Conservation (phyloP, 345 rosid genomes). For the Lepidium africanum region DNA sequence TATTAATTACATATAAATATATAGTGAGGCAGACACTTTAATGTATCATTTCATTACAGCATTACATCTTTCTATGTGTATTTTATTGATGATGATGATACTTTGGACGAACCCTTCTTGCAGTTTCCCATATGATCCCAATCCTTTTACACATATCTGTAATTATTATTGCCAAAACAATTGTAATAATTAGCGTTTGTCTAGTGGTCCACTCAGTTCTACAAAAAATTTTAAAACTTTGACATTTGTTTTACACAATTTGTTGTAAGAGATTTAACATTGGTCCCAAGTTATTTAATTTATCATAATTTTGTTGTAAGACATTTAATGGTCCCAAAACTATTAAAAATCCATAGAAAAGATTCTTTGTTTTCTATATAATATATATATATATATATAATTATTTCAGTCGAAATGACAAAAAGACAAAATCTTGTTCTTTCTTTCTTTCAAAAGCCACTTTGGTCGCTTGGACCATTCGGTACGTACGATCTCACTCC, state of each 20-base stretch:
- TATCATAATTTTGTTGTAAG: background rate
- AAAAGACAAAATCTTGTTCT: background rate
- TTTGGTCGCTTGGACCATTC: background rate
- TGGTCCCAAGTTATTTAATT: background rate
- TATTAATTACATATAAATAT: slow-evolving; percentile 1
- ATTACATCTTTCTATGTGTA: slow-evolving; percentile 1
- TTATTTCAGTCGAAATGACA: background rate
- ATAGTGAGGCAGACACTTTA: slow-evolving; percentile 19
- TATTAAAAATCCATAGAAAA: background rate
- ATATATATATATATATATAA: too few relatives aligned
- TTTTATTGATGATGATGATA: slow-evolving; percentile 9
- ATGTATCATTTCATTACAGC: slow-evolving; percentile 1
- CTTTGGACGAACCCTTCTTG: slow-evolving; percentile 18
- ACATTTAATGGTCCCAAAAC: slow-evolving; percentile 6
- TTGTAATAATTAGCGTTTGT: background rate
- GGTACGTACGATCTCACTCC: background rate
- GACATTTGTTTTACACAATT: background rate
- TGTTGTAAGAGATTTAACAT: background rate
- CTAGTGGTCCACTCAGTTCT: background rate
- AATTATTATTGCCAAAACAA: too few relatives aligned
- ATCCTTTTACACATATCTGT: background rate
- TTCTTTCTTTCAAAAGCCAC: background rate
- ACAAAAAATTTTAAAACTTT: background rate
- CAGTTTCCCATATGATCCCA: background rate
- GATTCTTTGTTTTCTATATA: too few relatives aligned